Evolutionary conservation across 1,139 yeast genomes (phyloP), one percentile per base, ranked within the genome.

Genomic region (Scheffersomyces titani): DNA sequence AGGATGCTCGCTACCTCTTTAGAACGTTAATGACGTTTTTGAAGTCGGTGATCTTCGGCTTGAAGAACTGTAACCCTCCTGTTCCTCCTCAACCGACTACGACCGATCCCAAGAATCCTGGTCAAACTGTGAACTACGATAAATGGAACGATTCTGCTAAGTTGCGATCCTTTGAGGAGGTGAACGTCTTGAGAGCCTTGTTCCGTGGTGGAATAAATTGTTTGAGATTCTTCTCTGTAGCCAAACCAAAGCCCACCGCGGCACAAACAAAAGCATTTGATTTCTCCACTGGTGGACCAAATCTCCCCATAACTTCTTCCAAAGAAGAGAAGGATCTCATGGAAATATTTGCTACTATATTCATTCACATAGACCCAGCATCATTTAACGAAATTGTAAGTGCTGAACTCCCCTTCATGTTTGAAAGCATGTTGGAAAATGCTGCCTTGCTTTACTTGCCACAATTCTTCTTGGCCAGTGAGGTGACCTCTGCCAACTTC

Each of bases 291-390:
- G 86, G 90, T 20, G 92, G 92, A 2, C 93, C 97, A 5, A 89
- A 88, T 59, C 74, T 90, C 52, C 96, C 97, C 5, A 89, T 90
- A 5, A 87, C 93, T 2, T 90, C 96, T 1, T 88, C 97, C 0
- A 92, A 92, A 63, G 98, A 93, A 67, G 98, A 93, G 61, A 92
- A 94, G 65, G 99, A 96, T 64, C 78, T 93, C 59, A 92, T 94
- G 97, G 99, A 96, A 70, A 89, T 93, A 1, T 87, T 96, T 70
- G 98, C 98, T 0, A 90, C 97, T 1, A 91, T 94, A 63, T 96
- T 92, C 71, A 91, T 92, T 65, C 97, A 92, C 69, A 84, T 96
- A 56, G 99, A 96, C 67, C 96, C 97, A 20, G 94, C 98, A 1
- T 90, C 98, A 1, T 96, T 96, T 71, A 93, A 92, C 69, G 99